Percentiles rank a stretch among this genome's conserved stretches.
Evolutionary conservation across 305 asterid genomes (phyloP).

Genomic region (Plantago rigida): DNA sequence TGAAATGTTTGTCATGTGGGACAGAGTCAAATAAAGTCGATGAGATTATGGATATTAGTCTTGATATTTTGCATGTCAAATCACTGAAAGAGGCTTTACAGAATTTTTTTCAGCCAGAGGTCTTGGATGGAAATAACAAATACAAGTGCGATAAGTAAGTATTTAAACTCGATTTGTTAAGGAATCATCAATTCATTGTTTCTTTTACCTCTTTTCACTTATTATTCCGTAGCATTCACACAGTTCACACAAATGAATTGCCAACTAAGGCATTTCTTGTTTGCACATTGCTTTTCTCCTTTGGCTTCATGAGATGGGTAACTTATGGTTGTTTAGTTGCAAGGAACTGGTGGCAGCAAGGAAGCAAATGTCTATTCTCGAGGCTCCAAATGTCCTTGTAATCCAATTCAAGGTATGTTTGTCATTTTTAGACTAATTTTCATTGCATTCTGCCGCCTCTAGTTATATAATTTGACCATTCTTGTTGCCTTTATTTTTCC

Average conservation of each 20-base stretch:
- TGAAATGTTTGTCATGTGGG: constrained; percentile 92
- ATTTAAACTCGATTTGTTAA: constrained; percentile 13
- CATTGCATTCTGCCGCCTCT: constrained; percentile 19
- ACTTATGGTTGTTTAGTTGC: constrained; percentile 60
- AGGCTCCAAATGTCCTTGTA: constrained; percentile 94
- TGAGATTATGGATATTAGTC: constrained; percentile 96
- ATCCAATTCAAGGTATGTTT: constrained; percentile 76
- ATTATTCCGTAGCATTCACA: not conserved
- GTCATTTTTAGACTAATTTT: constrained; percentile 20
- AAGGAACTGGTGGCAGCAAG: constrained; percentile 87
- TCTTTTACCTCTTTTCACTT: constrained; percentile 12
- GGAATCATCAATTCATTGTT: constrained; percentile 9
- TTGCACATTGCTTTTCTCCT: constrained; percentile 13
- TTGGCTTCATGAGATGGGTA: constrained; percentile 26
- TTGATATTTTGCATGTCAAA: constrained; percentile 74
- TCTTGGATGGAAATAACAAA: constrained; percentile 84
- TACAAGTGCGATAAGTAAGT: constrained; percentile 90
- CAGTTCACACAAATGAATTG: constrained; percentile 21
- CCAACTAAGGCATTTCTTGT: not conserved
- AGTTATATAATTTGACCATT: constrained; percentile 10
- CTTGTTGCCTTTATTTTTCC: not conserved
- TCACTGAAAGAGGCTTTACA: constrained; percentile 78
- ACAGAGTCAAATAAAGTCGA: constrained; percentile 91
- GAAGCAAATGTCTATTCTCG: constrained; percentile 81
- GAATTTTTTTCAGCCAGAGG: constrained; percentile 83